A percentile compares a stretch with the other conserved stretches of the same genome.
Conservation (phyloP, 2,329 filamentous ascomycete species). For the Ophiocordyceps sinensis region DNA sequence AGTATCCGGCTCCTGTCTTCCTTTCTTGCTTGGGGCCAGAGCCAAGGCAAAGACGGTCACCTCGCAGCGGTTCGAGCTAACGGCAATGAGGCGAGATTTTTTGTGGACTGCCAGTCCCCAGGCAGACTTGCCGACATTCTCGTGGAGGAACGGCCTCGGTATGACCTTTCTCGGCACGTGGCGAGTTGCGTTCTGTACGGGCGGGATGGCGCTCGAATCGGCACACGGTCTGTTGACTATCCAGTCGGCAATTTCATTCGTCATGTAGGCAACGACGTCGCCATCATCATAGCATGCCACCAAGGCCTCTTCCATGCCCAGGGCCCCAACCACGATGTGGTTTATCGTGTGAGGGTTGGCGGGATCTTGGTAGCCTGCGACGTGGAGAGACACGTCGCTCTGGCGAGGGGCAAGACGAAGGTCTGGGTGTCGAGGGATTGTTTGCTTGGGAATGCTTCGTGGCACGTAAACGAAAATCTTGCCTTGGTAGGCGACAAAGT, state of each 20-base stretch:
- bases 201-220: neutral
- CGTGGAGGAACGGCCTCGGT: slow-evolving; percentile 48
- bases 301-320: slow-evolving; percentile 57
- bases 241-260: slow-evolving; percentile 32
- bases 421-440: slow-evolving; percentile 31
- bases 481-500: slow-evolving; percentile 43
- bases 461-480: slow-evolving; percentile 43
- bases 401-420: slow-evolving; percentile 32
- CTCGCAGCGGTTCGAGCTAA: slow-evolving; percentile 58
- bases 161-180: slow-evolving; percentile 6
- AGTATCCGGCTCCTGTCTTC: neutral
- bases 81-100: slow-evolving; percentile 69
- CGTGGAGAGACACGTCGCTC: slow-evolving; percentile 21
- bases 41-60: slow-evolving; percentile 39
- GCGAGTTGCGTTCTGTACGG: slow-evolving; percentile 1
- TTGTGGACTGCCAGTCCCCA: slow-evolving; percentile 83
- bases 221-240: slow-evolving; percentile 16
- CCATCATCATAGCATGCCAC: slow-evolving; percentile 59
- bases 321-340: slow-evolving; percentile 50
- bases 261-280: slow-evolving; percentile 59
- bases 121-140: slow-evolving; percentile 63
- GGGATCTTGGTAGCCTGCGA: slow-evolving; percentile 39
- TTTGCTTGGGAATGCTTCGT: slow-evolving; percentile 29
- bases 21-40: slow-evolving; percentile 9
- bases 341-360: slow-evolving; percentile 49